These are phyloP conservation scores for Pythium biforme DNA, from an alignment of 352 stramenopile genomes.

Conservation along the genomic window DNA sequence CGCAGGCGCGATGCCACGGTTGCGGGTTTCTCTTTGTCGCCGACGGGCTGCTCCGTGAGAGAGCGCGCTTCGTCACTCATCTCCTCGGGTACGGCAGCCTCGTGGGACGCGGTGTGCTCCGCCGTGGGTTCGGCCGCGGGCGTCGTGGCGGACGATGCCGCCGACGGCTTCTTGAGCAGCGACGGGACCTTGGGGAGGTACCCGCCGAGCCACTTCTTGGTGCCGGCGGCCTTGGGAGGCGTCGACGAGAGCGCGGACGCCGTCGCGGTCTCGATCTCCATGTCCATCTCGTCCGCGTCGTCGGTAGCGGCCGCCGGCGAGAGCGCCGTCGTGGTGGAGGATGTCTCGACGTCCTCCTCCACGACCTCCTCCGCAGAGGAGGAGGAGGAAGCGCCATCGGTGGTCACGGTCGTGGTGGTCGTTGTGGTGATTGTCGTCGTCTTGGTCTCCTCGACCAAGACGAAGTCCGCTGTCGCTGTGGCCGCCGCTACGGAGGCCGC, in stretches of 20 bases:
- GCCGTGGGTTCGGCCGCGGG: conserved; percentile 15
- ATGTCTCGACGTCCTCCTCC: not conserved
- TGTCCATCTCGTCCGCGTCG: not conserved
- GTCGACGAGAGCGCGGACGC: conserved; percentile 2
- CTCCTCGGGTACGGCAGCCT: not conserved
- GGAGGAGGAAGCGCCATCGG: no score
- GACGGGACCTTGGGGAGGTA: conserved; percentile 62
- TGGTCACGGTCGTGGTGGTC: not conserved
- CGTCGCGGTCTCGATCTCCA: not conserved
- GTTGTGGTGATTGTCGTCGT: not conserved
- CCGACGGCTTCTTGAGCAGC: conserved; percentile 34
- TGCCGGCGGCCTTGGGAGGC: conserved; percentile 10
- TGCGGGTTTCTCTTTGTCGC: conserved; percentile 5
- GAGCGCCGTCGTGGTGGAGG: not conserved
- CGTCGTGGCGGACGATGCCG: conserved; percentile 18
- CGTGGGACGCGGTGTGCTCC: not conserved
- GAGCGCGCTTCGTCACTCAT: conserved; percentile 38
- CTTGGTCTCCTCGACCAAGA: conserved; percentile 9
- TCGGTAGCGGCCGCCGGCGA: not conserved
- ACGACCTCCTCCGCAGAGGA: not conserved
- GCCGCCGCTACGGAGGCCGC: not conserved
- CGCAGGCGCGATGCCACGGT: conserved; percentile 22
- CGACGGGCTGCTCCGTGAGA: conserved; percentile 38
- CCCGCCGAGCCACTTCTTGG: conserved; percentile 54
- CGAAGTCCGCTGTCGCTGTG: not conserved